Base-by-base conservation (phyloP, 1,139 yeast species). In the Protomyces macrosporus region DNA sequence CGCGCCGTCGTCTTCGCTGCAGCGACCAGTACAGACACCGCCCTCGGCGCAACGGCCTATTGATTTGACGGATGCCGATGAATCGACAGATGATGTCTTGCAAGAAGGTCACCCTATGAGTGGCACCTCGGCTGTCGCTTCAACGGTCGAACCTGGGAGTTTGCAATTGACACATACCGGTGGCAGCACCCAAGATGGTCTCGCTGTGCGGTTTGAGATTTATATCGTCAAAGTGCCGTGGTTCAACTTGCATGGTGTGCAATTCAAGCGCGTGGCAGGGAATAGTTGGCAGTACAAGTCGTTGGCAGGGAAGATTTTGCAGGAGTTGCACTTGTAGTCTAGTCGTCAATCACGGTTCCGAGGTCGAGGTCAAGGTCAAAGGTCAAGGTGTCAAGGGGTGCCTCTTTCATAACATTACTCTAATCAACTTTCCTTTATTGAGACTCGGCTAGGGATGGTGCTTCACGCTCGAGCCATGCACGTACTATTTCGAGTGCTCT, bases 171-270 rank as follows among this genome's bases (percentile, higher is more conserved):
- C 30, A 4, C n/a, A 23, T 5, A 14, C 57, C 30, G 45, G 52
- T 30, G 50, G 50, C 39, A 63, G 55, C 9, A 42, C 39, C 10
- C 35, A 36, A 6, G 55, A 54, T 12, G 34, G 51, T 16, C 83
- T 33, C 95, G 56, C 95, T 34, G 80, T 93, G 72, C 86, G 87
- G 71, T 93, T 93, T 75, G 98, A 93, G 73, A 88, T 93, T 67
- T 91, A 88, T 75, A 86, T 93, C 69, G 98, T 91, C 56, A 90
- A 90, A 74, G 96, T 93, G 63, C 96, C 97, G 54, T 80, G 93
- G 69, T 88, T 91, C 65, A 90, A 95, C 10, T 79, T 93, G 67
- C 90, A 88, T 69, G 98, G 98, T 74, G 93, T 93, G 62, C 97
- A 91, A 75, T 90, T 93, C 78, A 93, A 91, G 79, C 91, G 91